Percentiles rank a stretch among this genome's conserved stretches.
These are phyloP conservation scores for Pyrus pyrifolia DNA, from an alignment of 306 rosid species.

Conservation along the genomic window DNA sequence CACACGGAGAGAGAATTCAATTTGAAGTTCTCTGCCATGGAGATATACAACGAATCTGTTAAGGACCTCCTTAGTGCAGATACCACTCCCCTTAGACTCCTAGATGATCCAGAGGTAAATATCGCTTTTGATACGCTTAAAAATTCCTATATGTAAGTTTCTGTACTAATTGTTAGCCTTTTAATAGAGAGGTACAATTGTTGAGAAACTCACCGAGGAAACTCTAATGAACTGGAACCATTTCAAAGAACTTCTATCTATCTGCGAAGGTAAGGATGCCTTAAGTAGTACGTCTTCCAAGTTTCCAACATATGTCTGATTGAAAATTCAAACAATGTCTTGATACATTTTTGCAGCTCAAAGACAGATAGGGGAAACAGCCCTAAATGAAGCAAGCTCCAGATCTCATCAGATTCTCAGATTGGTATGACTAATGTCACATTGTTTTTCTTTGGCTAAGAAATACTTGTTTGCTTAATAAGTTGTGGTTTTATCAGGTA, in stretches of 20 bases:
- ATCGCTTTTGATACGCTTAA: conserved; percentile 15
- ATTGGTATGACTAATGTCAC: conserved; percentile 47
- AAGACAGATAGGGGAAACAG: conserved; percentile 97
- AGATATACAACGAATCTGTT: conserved; percentile 97
- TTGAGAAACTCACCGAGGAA: conserved; percentile 87
- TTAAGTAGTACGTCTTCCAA: conserved; percentile 20
- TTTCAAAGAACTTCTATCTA: conserved; percentile 66
- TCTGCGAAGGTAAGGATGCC: conserved; percentile 69
- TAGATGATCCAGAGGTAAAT: conserved; percentile 98
- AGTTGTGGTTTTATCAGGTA: conserved; percentile 45
- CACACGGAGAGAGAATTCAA: conserved; percentile 78
- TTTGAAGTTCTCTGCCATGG: conserved; percentile 84
- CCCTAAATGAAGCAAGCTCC: conserved; percentile 95
- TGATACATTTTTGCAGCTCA: conserved; percentile 54
- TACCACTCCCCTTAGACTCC: conserved; percentile 78
- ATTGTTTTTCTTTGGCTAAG: background rate
- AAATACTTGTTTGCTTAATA: background rate
- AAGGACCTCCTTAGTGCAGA: conserved; percentile 91
- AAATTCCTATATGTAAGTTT: conserved; percentile 3
- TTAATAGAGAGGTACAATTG: conserved; percentile 88
- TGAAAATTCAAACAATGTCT: conserved; percentile 9
- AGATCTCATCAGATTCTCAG: conserved; percentile 98
- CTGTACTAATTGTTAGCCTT: conserved; percentile 23
- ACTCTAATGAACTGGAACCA: conserved; percentile 77
- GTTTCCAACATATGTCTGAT: conserved; percentile 7